These are phyloP conservation scores for Moniliella sp. DNA, from an alignment of 1,284 basidiomycete genomes.

Conservation along the genomic window DNA sequence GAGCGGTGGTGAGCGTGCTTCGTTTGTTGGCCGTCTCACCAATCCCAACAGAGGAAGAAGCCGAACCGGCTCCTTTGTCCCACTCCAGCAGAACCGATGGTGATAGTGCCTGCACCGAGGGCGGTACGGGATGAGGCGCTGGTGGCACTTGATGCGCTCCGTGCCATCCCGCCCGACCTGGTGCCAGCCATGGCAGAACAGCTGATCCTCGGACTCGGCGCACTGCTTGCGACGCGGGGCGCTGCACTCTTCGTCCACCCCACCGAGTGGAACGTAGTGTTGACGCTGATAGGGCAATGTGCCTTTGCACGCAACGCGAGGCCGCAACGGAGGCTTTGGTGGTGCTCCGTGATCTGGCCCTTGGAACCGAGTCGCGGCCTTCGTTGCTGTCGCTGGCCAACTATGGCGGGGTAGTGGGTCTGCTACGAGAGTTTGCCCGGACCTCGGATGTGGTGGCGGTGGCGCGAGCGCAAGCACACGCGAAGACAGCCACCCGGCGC, in stretches of 20 bases:
- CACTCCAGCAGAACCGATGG: no score
- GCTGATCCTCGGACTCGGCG: not conserved
- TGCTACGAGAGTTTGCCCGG: not conserved
- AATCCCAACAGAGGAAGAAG: not conserved
- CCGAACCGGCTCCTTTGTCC: no score
- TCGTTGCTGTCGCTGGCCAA: not conserved
- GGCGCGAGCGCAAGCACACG: not conserved
- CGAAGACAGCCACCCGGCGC: constrained; percentile 1
- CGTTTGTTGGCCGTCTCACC: not conserved
- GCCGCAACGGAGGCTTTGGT: constrained; percentile 1
- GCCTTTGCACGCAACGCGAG: not conserved
- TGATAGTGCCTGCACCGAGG: no score
- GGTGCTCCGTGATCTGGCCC: not conserved
- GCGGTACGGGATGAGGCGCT: not conserved
- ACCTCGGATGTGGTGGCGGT: not conserved
- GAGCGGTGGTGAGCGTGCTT: not conserved
- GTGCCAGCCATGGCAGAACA: not conserved
- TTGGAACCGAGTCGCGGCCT: not conserved
- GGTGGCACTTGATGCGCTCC: not conserved
- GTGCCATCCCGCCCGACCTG: not conserved
- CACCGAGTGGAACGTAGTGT: not conserved
- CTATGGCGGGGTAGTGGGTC: not conserved
- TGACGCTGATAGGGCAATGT: not conserved
- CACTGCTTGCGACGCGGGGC: no score
- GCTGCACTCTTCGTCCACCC: no score